A percentile compares a stretch with the other conserved stretches of the same genome.
These are phyloP conservation scores for Ceratobasidium sp. DNA, from an alignment of 1,284 basidiomycete species.

Conservation along the genomic window DNA sequence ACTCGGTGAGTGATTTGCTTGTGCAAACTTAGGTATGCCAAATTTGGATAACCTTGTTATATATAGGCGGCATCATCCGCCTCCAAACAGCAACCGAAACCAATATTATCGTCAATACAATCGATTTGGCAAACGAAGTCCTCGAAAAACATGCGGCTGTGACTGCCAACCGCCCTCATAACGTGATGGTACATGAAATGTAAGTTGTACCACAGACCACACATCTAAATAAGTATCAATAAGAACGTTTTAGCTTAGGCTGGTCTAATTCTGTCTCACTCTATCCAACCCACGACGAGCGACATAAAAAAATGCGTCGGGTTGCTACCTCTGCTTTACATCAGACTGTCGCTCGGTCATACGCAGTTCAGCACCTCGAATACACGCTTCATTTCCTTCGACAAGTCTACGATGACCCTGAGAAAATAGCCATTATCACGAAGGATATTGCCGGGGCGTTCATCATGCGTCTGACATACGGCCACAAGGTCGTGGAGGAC, in stretches of 20 bases:
- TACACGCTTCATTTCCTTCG: too few relatives aligned
- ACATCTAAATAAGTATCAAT: too few relatives aligned
- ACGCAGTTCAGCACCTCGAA: too few relatives aligned
- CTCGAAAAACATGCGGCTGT: conserved; percentile 3
- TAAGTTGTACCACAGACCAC: too few relatives aligned
- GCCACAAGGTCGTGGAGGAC: not conserved
- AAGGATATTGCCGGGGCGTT: not conserved
- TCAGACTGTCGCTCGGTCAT: too few relatives aligned
- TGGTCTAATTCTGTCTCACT: too few relatives aligned
- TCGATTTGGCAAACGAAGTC: not conserved
- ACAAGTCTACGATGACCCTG: not conserved
- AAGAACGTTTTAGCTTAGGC: too few relatives aligned
- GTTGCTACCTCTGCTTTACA: too few relatives aligned
- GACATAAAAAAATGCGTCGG: too few relatives aligned
- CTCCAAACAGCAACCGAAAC: not conserved
- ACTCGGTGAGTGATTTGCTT: not conserved
- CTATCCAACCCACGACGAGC: too few relatives aligned
- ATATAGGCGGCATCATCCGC: conserved; percentile 7
- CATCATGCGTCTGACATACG: conserved; percentile 10
- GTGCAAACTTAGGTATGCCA: too few relatives aligned
- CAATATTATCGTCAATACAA: conserved; percentile 4
- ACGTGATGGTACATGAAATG: conserved; percentile 19
- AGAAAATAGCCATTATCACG: not conserved
- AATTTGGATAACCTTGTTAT: too few relatives aligned
- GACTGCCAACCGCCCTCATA: conserved; percentile 1